phyloP scores from a whole-genome alignment of 1,284 basidiomycete species.

The Ustilago xerochloae region DNA sequence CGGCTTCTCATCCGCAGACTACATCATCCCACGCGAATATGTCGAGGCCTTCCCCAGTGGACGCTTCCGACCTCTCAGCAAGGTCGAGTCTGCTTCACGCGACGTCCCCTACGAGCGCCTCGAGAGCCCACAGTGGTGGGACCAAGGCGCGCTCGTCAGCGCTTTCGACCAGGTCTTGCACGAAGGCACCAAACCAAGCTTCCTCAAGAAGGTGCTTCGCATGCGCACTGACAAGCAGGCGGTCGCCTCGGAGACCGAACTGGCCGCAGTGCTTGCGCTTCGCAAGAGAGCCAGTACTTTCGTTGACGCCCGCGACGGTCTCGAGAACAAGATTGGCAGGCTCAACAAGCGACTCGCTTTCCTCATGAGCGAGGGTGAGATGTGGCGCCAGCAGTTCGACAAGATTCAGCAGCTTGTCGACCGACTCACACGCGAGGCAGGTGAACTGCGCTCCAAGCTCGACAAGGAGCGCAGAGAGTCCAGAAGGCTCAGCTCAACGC shows the following conservation, averaged over 20 bases:
- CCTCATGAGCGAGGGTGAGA: slow-evolving; percentile 86
- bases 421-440: slow-evolving; percentile 82
- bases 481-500: slow-evolving; percentile 75
- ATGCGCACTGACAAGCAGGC: slow-evolving; percentile 45
- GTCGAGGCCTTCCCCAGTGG: slow-evolving; percentile 94
- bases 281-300: slow-evolving; percentile 85
- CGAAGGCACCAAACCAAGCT: slow-evolving; percentile 52
- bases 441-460: slow-evolving; percentile 82
- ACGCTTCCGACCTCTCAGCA: slow-evolving; percentile 69
- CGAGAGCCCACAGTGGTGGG: slow-evolving; percentile 90
- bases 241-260: slow-evolving; percentile 55
- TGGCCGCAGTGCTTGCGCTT: slow-evolving; percentile 55
- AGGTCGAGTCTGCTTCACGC: slow-evolving; percentile 84
- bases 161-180: slow-evolving; percentile 81
- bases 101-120: slow-evolving; percentile 83
- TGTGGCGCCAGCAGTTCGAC: slow-evolving; percentile 88
- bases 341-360: slow-evolving; percentile 79
- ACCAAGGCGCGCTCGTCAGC: slow-evolving; percentile 84
- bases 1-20: slow-evolving; percentile 52
- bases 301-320: slow-evolving; percentile 77
- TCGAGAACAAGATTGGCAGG: slow-evolving; percentile 80
- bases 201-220: slow-evolving; percentile 56
- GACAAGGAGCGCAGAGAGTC: slow-evolving; percentile 88
- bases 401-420: slow-evolving; percentile 89
- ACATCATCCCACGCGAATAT: slow-evolving; percentile 75